phyloP scores from a whole-genome alignment of 495 filamentous ascomycete species.

The Rhypophila decipiens region DNA sequence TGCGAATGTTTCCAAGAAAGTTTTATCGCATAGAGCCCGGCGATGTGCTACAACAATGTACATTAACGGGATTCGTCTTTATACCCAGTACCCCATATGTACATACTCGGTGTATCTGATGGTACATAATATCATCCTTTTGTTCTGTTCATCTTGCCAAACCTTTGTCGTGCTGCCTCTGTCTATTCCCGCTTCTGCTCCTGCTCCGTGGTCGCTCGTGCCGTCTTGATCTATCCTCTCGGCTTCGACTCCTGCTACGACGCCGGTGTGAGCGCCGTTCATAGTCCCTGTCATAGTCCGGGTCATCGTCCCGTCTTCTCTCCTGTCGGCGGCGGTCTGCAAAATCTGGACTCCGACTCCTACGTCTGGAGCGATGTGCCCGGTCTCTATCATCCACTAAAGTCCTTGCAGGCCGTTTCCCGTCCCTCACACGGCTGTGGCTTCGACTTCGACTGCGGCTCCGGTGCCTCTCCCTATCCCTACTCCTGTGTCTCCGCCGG shows the following conservation, averaged over 20 bases:
- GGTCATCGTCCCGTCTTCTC: constrained; percentile 6
- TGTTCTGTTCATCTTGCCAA: too few species aligned
- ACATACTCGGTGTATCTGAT: too few species aligned
- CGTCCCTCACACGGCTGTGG: constrained; percentile 26
- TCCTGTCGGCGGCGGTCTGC: constrained; percentile 6
- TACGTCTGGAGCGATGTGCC: neutral
- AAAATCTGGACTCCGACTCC: constrained; percentile 24
- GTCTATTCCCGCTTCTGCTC: constrained; percentile 1
- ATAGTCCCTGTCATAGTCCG: constrained; percentile 9
- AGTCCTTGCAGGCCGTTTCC: constrained; percentile 13
- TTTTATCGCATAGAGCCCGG: too few species aligned
- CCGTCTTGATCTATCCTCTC: constrained; percentile 8
- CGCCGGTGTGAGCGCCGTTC: constrained; percentile 7
- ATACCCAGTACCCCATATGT: too few species aligned
- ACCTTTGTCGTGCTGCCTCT: constrained; percentile 1
- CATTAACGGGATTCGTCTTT: too few species aligned
- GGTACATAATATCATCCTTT: too few species aligned
- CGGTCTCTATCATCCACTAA: constrained; percentile 5
- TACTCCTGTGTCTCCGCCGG: constrained; percentile 29
- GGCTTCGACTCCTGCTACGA: constrained; percentile 24
- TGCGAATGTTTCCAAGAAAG: too few species aligned
- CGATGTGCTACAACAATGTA: too few species aligned
- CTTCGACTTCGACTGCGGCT: constrained; percentile 26
- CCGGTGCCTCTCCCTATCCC: constrained; percentile 15
- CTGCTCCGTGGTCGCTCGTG: constrained; percentile 14